Evolutionary conservation across 2,329 filamentous ascomycete species (phyloP).

Genomic region (Botryotinia globosa): DNA sequence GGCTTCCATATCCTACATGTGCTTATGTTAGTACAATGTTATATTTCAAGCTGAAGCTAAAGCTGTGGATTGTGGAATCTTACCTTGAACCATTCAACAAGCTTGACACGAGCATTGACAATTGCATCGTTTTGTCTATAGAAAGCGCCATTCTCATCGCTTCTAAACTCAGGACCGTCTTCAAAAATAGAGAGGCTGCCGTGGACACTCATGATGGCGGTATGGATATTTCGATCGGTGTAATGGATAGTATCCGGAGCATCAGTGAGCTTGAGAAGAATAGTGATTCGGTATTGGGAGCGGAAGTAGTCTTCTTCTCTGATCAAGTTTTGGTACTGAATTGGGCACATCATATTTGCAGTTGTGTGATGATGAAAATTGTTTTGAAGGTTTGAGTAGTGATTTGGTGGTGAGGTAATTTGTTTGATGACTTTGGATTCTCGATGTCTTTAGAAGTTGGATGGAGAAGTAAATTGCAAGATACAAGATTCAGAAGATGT

Average conservation of each 20-base stretch:
- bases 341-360: background rate
- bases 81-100: slow-evolving; percentile 2
- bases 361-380: background rate
- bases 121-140: background rate
- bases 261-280: background rate
- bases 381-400: background rate
- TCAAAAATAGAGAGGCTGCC: background rate
- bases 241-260: background rate
- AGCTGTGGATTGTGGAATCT: too few relatives aligned
- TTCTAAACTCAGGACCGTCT: background rate
- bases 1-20: background rate
- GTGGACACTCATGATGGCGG: background rate
- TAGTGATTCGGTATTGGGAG: background rate
- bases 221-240: background rate
- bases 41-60: background rate
- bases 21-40: background rate
- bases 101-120: background rate
- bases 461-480: background rate
- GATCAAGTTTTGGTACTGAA: background rate
- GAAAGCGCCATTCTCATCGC: background rate
- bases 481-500: background rate
- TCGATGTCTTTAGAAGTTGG: background rate
- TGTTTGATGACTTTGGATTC: background rate
- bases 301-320: background rate
- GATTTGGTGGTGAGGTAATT: background rate